A percentile compares a stretch with the other conserved stretches of the same genome.
phyloP scores from a whole-genome alignment of 306 rosid genomes.

The Sicyos edulis region DNA sequence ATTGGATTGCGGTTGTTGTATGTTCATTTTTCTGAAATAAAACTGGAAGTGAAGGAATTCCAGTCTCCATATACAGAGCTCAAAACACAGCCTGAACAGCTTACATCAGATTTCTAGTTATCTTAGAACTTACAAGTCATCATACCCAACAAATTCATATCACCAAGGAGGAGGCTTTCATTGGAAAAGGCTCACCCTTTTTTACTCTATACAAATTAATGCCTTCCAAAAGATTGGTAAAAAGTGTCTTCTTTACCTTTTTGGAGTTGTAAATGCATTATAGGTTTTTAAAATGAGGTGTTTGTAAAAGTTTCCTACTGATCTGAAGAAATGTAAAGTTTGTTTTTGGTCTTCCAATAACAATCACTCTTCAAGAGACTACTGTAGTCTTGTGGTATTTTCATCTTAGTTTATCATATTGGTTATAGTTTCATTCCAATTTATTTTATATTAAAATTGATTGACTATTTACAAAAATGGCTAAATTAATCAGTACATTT shows the following conservation, averaged over 20 bases:
- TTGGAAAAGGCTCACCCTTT: background rate
- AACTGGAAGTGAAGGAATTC: constrained; percentile 11
- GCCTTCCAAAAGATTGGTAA: background rate
- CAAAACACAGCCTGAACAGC: background rate
- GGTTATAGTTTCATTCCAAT: too few relatives aligned
- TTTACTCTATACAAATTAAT: background rate
- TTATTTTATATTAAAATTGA: too few relatives aligned
- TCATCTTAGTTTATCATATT: too few relatives aligned
- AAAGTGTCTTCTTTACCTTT: background rate
- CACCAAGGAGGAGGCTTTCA: background rate
- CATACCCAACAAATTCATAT: constrained; percentile 1
- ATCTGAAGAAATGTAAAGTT: background rate
- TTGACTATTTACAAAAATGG: background rate
- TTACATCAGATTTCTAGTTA: background rate
- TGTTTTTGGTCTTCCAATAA: background rate
- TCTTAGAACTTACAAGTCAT: background rate
- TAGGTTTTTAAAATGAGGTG: background rate
- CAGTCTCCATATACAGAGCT: constrained; percentile 8
- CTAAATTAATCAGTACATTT: background rate
- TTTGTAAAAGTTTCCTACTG: constrained; percentile 1
- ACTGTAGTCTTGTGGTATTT: background rate
- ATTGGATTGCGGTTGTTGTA: background rate
- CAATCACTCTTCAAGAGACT: background rate
- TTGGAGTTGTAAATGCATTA: constrained; percentile 2
- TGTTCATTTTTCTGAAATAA: background rate